Evolutionary conservation across 1,139 yeast species (phyloP).

Genomic region (Yamadazyma sp.): DNA sequence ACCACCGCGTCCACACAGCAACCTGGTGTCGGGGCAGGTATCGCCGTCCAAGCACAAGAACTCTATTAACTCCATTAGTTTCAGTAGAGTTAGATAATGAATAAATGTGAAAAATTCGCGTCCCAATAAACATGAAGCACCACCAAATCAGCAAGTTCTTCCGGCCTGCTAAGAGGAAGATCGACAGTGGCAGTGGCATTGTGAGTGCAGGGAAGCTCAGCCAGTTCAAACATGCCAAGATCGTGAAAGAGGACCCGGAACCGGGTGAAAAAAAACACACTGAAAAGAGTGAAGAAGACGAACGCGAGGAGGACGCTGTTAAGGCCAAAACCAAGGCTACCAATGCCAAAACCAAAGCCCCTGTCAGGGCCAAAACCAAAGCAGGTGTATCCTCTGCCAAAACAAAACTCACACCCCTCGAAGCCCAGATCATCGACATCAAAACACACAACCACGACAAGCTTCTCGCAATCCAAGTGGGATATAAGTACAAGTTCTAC

Average conservation of each 20-base stretch:
- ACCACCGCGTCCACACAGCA: not conserved
- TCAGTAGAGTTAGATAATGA: slow-evolving; percentile 32
- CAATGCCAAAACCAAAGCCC: not conserved
- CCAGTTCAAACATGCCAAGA: not conserved
- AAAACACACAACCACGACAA: slow-evolving; percentile 63
- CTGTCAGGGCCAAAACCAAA: slow-evolving; percentile 1
- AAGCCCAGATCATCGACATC: slow-evolving; percentile 68
- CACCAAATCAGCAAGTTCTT: slow-evolving; percentile 31
- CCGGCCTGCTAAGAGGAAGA: slow-evolving; percentile 10
- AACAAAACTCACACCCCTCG: slow-evolving; percentile 68
- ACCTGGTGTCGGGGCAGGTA: not conserved
- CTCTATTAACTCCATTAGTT: slow-evolving; percentile 24
- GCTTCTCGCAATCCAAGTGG: slow-evolving; percentile 78
- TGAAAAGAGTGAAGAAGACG: not conserved
- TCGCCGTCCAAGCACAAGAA: slow-evolving; percentile 14
- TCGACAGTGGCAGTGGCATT: slow-evolving; percentile 2
- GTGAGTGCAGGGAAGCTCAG: slow-evolving; percentile 1
- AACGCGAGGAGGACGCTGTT: not conserved
- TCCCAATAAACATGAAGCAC: slow-evolving; percentile 18
- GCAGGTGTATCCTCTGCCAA: too few relatives aligned
- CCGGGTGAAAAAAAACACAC: too few relatives aligned
- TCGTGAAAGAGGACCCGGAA: slow-evolving; percentile 1
- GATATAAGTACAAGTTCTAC: slow-evolving; percentile 84
- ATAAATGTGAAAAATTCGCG: not conserved
- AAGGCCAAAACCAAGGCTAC: not conserved